These are phyloP conservation scores for Lepidium africanum DNA, from an alignment of 345 rosid species.

Conservation along the genomic window DNA sequence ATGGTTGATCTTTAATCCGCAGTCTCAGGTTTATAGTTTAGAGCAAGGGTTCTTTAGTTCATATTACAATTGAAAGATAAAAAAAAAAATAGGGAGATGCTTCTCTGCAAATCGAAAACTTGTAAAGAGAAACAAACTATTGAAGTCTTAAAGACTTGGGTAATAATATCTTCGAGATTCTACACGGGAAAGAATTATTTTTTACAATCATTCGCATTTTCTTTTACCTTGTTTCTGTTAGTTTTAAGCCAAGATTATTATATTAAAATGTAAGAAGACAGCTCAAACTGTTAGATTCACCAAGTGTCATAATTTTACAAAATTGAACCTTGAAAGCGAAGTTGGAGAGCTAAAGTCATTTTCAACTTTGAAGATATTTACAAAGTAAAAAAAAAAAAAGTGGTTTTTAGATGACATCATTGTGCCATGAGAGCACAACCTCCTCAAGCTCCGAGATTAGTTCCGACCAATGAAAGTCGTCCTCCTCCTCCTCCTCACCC, in stretches of 20 bases:
- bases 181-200: too few relatives aligned
- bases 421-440: conserved; percentile 57
- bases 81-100: too few relatives aligned
- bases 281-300: neutral
- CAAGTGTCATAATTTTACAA: neutral
- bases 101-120: too few relatives aligned
- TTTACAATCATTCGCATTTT: too few relatives aligned
- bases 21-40: too few relatives aligned
- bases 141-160: too few relatives aligned
- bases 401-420: conserved; percentile 9
- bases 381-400: neutral
- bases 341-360: neutral
- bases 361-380: neutral
- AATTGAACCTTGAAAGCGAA: neutral
- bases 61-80: too few relatives aligned
- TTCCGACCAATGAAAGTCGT: conserved; percentile 38
- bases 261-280: neutral
- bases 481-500: conserved; percentile 38
- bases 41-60: neutral
- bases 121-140: too few relatives aligned
- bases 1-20: too few relatives aligned
- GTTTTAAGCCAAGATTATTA: too few relatives aligned
- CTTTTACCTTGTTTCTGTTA: too few relatives aligned
- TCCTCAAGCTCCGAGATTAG: conserved; percentile 54
- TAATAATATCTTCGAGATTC: too few relatives aligned